phyloP scores from a whole-genome alignment of 1,139 yeast genomes.

The Arxiozyma slooffiae region DNA sequence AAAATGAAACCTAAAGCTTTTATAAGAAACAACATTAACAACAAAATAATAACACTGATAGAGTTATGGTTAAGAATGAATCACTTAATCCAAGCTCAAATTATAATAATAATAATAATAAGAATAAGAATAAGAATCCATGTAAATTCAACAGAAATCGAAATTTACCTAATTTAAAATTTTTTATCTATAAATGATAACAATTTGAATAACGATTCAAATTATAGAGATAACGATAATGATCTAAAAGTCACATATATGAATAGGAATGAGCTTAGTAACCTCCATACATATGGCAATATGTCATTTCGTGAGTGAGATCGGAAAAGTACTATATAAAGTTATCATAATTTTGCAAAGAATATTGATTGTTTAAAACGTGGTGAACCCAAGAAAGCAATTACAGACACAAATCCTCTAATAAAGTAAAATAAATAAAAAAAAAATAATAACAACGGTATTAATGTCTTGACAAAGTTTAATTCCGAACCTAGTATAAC shows the following conservation, averaged over 20 bases:
- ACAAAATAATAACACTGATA: conserved; percentile 8
- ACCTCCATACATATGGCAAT: conserved; percentile 14
- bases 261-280: conserved; percentile 4
- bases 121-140: conserved; percentile 4
- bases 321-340: conserved; percentile 82
- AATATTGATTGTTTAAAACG: conserved; percentile 80
- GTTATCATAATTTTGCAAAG: conserved; percentile 89
- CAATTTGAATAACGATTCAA: neutral
- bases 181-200: too few relatives aligned
- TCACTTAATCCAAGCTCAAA: neutral
- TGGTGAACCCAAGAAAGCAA: conserved; percentile 55
- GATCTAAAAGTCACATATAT: neutral
- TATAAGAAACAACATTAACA: conserved; percentile 12
- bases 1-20: conserved; percentile 38
- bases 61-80: neutral
- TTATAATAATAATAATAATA: conserved; percentile 10
- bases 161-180: neutral
- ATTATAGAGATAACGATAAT: neutral
- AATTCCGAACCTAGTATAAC: conserved; percentile 1
- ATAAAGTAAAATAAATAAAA: conserved; percentile 1
- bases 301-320: conserved; percentile 96
- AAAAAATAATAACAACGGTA: neutral
- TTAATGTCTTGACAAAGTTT: neutral
- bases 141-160: neutral
- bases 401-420: conserved; percentile 4